A percentile compares a stretch with the other conserved stretches of the same genome.
Conservation (phyloP, 192 early-diverging fungal species). For the Obelidium mucronatum region DNA sequence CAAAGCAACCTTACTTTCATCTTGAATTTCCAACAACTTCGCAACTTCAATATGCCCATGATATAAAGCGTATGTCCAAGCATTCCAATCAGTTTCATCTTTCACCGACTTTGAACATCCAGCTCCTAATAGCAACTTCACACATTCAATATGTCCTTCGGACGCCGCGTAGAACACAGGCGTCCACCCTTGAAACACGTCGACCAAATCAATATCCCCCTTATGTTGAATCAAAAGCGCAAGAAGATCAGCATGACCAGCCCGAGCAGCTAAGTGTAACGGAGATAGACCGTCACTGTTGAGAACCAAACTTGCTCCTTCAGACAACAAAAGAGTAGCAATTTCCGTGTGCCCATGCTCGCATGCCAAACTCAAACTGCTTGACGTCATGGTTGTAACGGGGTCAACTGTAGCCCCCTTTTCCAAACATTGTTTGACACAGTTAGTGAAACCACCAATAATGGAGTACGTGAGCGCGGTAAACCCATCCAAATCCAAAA, state of each 20-base stretch:
- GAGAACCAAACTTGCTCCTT: conserved; percentile 70
- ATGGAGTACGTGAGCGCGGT: conserved; percentile 89
- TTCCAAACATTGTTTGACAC: conserved; percentile 77
- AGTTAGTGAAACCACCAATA: conserved; percentile 78
- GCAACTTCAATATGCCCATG: conserved; percentile 59
- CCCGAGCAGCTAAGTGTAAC: conserved; percentile 86
- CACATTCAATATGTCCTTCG: conserved; percentile 88
- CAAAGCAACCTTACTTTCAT: neutral
- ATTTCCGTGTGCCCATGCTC: conserved; percentile 91
- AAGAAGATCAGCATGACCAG: conserved; percentile 78
- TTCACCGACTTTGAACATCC: conserved; percentile 74
- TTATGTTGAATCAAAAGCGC: conserved; percentile 76
- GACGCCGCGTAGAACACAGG: conserved; percentile 95
- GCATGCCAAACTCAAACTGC: conserved; percentile 89
- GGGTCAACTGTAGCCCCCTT: conserved; percentile 66
- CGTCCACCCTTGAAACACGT: conserved; percentile 95
- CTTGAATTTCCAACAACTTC: conserved; percentile 43
- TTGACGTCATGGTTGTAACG: conserved; percentile 58
- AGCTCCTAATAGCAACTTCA: conserved; percentile 78
- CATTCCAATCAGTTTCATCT: conserved; percentile 86
- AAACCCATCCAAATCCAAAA: conserved; percentile 92
- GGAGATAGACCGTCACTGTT: conserved; percentile 82
- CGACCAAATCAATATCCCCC: conserved; percentile 77
- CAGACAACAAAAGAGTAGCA: conserved; percentile 77
- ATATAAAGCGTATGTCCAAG: conserved; percentile 83